Percentiles rank a stretch among this genome's conserved stretches.
phyloP scores from a whole-genome alignment of 2,329 filamentous ascomycete genomes.

The Alternaria rosae region DNA sequence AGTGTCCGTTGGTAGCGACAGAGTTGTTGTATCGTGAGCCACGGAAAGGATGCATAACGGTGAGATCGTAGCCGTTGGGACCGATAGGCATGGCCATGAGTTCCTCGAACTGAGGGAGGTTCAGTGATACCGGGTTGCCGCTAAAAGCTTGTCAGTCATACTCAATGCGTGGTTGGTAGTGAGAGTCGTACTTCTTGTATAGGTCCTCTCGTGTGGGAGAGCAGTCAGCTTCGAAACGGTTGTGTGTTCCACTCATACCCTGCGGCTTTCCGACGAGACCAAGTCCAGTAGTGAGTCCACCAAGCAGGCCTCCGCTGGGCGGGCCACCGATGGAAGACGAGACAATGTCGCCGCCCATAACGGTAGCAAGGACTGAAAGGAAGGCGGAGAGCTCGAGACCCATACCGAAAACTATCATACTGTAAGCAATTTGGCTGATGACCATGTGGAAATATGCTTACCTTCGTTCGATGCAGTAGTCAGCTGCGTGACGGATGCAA shows the following conservation, averaged over 20 bases:
- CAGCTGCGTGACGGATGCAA: slow-evolving; percentile 15
- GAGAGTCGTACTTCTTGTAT: slow-evolving; percentile 6
- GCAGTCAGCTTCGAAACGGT: slow-evolving; percentile 28
- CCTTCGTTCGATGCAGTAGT: not conserved
- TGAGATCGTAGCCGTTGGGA: slow-evolving; percentile 1
- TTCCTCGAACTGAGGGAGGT: slow-evolving; percentile 6
- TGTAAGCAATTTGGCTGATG: not conserved
- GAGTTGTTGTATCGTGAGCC: slow-evolving; percentile 30
- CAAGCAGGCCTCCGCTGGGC: slow-evolving; percentile 21
- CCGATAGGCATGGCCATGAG: slow-evolving; percentile 9
- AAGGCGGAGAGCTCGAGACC: slow-evolving; percentile 24
- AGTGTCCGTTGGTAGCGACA: slow-evolving; percentile 21
- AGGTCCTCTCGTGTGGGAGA: slow-evolving; percentile 21
- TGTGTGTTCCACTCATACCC: slow-evolving; percentile 25
- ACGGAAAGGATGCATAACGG: slow-evolving; percentile 14
- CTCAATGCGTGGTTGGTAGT: not conserved
- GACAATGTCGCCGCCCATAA: slow-evolving; percentile 21
- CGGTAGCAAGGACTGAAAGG: slow-evolving; percentile 21
- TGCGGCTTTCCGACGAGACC: slow-evolving; percentile 21
- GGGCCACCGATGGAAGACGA: slow-evolving; percentile 23
- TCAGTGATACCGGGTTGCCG: slow-evolving; percentile 8
- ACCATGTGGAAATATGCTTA: not conserved
- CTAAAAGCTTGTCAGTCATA: not conserved
- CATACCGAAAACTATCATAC: slow-evolving; percentile 6
- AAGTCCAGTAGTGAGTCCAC: slow-evolving; percentile 23